phyloP scores from a whole-genome alignment of 352 stramenopile genomes.

The Pythium brachiatum region DNA sequence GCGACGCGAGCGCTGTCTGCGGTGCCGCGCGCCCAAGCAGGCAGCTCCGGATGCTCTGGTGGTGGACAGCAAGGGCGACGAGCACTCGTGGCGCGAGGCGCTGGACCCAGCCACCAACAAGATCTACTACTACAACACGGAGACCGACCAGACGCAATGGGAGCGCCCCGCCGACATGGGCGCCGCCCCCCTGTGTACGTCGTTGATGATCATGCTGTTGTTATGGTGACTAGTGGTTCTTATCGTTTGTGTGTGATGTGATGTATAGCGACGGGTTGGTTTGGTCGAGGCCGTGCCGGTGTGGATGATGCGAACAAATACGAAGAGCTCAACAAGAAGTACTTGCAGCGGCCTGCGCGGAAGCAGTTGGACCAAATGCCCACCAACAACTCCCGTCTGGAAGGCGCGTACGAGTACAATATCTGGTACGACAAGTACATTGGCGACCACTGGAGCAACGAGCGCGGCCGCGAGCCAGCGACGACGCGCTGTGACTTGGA shows the following conservation, averaged over 20 bases:
- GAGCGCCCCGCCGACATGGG: slow-evolving; percentile 90
- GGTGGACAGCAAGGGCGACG: slow-evolving; percentile 43
- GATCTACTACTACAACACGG: slow-evolving; percentile 94
- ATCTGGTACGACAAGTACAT: slow-evolving; percentile 95
- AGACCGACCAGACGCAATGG: slow-evolving; percentile 88
- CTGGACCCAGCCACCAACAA: slow-evolving; percentile 88
- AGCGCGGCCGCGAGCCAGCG: slow-evolving; percentile 81
- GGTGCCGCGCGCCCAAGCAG: slow-evolving; percentile 79
- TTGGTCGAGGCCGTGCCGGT: slow-evolving; percentile 87
- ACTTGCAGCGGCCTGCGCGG: slow-evolving; percentile 75
- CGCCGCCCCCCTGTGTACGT: slow-evolving; percentile 68
- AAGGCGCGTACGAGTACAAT: slow-evolving; percentile 94
- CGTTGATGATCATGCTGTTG: background rate
- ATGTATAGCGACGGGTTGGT: slow-evolving; percentile 86
- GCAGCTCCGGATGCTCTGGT: slow-evolving; percentile 55
- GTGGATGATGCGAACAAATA: slow-evolving; percentile 68
- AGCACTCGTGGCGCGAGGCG: slow-evolving; percentile 86
- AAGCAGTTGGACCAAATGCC: slow-evolving; percentile 92
- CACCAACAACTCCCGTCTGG: slow-evolving; percentile 79
- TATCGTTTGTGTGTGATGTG: background rate
- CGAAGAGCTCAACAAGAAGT: slow-evolving; percentile 83
- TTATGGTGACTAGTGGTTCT: background rate
- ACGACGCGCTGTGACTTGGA: slow-evolving; percentile 84
- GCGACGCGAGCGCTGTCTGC: slow-evolving; percentile 65
- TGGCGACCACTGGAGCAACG: slow-evolving; percentile 88